Percentiles rank a stretch among this genome's conserved stretches.
These are phyloP conservation scores for Chaetomium cochliodes DNA, from an alignment of 495 filamentous ascomycete genomes.

Conservation along the genomic window DNA sequence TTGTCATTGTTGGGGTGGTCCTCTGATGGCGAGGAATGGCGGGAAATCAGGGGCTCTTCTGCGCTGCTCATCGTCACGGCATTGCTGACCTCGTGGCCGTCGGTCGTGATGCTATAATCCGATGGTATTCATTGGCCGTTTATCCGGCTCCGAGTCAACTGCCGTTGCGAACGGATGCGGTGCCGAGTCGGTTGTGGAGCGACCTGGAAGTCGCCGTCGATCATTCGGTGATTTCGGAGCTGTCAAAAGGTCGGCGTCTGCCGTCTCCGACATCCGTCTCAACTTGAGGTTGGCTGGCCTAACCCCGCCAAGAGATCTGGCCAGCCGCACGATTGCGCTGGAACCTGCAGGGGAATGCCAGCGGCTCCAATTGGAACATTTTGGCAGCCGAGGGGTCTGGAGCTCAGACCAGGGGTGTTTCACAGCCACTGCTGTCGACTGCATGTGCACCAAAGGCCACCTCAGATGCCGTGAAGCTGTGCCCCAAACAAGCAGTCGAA, in stretches of 20 bases:
- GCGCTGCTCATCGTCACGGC: constrained; percentile 26
- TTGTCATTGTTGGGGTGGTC: constrained; percentile 5
- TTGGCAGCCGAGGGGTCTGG: constrained; percentile 21
- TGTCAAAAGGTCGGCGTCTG: background rate
- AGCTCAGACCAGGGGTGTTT: constrained; percentile 34
- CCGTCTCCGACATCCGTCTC: background rate
- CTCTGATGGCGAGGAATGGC: constrained; percentile 6
- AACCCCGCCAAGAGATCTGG: constrained; percentile 4
- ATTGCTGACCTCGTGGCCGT: constrained; percentile 2
- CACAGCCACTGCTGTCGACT: constrained; percentile 18
- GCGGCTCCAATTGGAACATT: constrained; percentile 32
- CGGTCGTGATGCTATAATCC: background rate
- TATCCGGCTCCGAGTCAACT: background rate
- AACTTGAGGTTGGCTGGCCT: no score
- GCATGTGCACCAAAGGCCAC: background rate
- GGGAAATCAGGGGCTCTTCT: constrained; percentile 31
- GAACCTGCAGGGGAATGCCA: constrained; percentile 7
- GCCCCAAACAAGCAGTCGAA: background rate
- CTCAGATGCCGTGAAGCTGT: background rate
- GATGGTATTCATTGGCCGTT: background rate
- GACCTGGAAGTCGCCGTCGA: background rate
- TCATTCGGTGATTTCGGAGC: background rate
- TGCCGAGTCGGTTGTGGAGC: background rate
- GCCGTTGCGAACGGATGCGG: background rate
- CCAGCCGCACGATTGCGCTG: constrained; percentile 7